These are phyloP conservation scores for Arctium minus DNA, from an alignment of 129 eudicot species.

Conservation along the genomic window DNA sequence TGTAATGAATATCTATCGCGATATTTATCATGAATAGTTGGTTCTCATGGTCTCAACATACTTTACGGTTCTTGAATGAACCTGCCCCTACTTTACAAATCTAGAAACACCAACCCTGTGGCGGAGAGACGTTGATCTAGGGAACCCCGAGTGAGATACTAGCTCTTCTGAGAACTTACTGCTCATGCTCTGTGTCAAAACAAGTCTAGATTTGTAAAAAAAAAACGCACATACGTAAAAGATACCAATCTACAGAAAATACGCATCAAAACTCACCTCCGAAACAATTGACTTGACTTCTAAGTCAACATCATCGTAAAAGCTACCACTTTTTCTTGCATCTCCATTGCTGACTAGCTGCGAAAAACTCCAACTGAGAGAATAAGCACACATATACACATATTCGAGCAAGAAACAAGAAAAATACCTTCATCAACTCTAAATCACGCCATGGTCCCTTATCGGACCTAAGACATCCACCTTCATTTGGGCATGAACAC, in stretches of 20 bases:
- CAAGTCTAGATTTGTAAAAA: conserved; percentile 4
- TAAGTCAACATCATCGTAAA: conserved; percentile 54
- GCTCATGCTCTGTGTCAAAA: conserved; percentile 30
- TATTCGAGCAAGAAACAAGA: conserved; percentile 1
- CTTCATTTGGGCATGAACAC: conserved; percentile 75
- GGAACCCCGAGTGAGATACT: conserved; percentile 26
- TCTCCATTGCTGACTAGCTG: conserved; percentile 62
- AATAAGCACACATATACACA: background rate
- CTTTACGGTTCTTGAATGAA: background rate
- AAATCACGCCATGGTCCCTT: conserved; percentile 96
- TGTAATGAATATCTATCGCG: background rate
- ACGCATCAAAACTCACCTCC: conserved; percentile 32
- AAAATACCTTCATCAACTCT: conserved; percentile 74
- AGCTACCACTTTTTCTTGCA: conserved; percentile 41
- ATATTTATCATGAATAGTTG: background rate
- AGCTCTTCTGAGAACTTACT: conserved; percentile 31
- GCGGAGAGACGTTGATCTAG: conserved; percentile 34
- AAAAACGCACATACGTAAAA: background rate
- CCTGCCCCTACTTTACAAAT: background rate
- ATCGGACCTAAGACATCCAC: conserved; percentile 84
- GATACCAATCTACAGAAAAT: background rate
- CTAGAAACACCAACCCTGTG: conserved; percentile 36
- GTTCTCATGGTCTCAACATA: background rate
- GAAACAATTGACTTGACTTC: conserved; percentile 51
- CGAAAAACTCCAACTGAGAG: background rate